Conservation (phyloP, 768 basidiomycete genomes). For the Gautieria morchelliformis region DNA sequence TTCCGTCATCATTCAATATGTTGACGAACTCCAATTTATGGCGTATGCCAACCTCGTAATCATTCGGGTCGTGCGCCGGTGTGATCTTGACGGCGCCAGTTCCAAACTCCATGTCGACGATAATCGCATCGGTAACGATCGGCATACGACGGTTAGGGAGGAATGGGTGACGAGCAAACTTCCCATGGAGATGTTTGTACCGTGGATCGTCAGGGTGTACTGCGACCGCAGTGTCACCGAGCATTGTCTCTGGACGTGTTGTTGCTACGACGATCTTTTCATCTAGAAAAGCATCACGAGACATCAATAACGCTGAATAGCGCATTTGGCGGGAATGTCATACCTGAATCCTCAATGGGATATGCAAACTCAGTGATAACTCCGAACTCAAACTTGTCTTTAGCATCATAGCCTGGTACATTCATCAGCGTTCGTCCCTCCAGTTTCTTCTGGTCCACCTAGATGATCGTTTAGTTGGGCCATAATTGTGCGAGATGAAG, state of each 20-base stretch:
- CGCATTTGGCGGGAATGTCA: conserved; percentile 7
- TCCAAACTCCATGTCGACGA: conserved; percentile 89
- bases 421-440: conserved; percentile 74
- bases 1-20: conserved; percentile 94
- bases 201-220: conserved; percentile 90
- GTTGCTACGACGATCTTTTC: conserved; percentile 92
- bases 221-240: conserved; percentile 95
- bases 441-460: conserved; percentile 91
- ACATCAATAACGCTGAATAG: neutral
- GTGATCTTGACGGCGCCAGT: conserved; percentile 99
- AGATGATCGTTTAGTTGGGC: neutral
- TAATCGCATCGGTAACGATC: conserved; percentile 76
- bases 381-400: conserved; percentile 95
- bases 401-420: conserved; percentile 91
- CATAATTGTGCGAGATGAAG: neutral
- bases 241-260: conserved; percentile 97
- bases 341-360: conserved; percentile 76
- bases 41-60: conserved; percentile 87
- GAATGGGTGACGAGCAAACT: conserved; percentile 86
- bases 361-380: conserved; percentile 96
- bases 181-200: conserved; percentile 93
- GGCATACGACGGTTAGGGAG: conserved; percentile 69
- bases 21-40: conserved; percentile 90
- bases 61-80: conserved; percentile 94
- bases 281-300: conserved; percentile 32